Base-by-base conservation (phyloP, 2,329 filamentous ascomycete species). In the Xylariales sp. region DNA sequence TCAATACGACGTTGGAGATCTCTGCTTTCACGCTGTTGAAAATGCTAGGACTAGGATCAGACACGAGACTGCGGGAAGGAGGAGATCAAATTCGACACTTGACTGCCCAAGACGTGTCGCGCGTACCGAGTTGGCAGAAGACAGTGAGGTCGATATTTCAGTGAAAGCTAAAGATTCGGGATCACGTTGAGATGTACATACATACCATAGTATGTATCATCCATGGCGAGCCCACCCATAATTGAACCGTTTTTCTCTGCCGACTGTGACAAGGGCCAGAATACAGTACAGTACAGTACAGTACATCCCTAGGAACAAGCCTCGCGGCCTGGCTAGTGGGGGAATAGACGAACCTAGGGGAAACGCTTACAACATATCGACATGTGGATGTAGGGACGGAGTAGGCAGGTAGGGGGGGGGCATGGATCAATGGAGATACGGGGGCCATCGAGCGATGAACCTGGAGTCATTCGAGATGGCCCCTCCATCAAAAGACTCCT, bases 321-420 rank as follows among this genome's bases (percentile, higher is more conserved):
- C 35, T n/a, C 36, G 18, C 24, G 21, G 25, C 24, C 36, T n/a
- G 19, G 25, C 15, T 16, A 20, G 25, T 20, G 36, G 19, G 36
- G 36, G 36, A n/a, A n/a, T n/a, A n/a, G n/a, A n/a, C n/a, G n/a
- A n/a, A n/a, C n/a, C n/a, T n/a, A n/a, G n/a, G n/a, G n/a, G n/a
- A n/a, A n/a, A n/a, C n/a, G n/a, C 24, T 29, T 20, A 22, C 10
- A 22, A 24, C 29, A 24, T 33, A 33, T 24, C 38, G 38, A 39
- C 49, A 43, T 46, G 50, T 51, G 49, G 52, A 48, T 50, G 50
- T 53, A 48, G 52, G 21, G 46, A 57, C 53, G 47, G 54, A 58
- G 55, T 58, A 60, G 54, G 57, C 55, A 58, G 56, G 54, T 58
- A 51, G 38, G 53, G 53, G 60, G 57, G 59, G 60, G 57, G 56